Percentiles rank a stretch among this genome's conserved stretches.
These are phyloP conservation scores for Casuarina glauca DNA, from an alignment of 306 rosid genomes.

Conservation along the genomic window DNA sequence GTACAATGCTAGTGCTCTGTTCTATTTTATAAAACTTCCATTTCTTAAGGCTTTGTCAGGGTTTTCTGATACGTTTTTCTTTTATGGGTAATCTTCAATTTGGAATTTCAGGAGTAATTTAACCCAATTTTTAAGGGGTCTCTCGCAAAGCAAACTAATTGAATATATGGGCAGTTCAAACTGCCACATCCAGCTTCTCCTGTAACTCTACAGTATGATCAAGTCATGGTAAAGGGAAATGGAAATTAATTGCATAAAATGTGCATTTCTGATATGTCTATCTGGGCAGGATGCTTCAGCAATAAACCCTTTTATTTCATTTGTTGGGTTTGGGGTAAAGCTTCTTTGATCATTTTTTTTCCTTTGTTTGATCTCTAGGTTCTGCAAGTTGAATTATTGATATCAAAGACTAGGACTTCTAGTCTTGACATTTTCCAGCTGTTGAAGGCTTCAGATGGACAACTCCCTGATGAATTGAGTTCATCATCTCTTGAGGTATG, in stretches of 20 bases:
- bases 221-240: neutral
- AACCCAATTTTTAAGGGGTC: neutral
- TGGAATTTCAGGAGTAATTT: neutral
- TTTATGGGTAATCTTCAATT: neutral
- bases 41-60: neutral
- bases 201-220: neutral
- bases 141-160: conserved; percentile 4
- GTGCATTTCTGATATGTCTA: neutral
- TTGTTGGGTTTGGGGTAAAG: neutral
- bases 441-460: conserved; percentile 54
- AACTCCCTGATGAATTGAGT: conserved; percentile 57
- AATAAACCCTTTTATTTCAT: neutral
- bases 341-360: conserved; percentile 30
- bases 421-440: conserved; percentile 56
- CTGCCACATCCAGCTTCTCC: neutral
- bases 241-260: neutral
- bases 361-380: conserved; percentile 54
- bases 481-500: conserved; percentile 61
- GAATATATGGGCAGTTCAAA: neutral
- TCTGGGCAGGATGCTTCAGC: neutral
- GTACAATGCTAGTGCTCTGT: neutral
- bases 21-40: neutral
- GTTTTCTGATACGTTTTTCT: neutral
- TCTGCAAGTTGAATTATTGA: conserved; percentile 62
- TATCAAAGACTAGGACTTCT: conserved; percentile 52